phyloP scores from a whole-genome alignment of 805 yeast genomes.

The Starmerella bombicola region DNA sequence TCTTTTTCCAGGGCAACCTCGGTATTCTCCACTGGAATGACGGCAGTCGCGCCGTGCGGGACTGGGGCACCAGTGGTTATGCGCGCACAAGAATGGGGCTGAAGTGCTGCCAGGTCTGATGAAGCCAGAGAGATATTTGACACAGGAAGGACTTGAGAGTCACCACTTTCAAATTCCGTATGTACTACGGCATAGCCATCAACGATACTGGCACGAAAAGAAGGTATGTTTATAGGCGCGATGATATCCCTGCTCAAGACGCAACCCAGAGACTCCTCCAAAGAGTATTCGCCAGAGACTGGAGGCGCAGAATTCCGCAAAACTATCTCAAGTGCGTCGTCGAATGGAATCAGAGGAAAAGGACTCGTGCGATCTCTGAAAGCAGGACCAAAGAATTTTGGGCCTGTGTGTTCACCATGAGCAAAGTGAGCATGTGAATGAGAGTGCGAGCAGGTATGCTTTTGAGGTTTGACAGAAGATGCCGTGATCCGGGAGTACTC shows the following conservation, averaged over 20 bases:
- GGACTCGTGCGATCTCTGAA: constrained; percentile 39
- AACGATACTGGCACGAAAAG: constrained; percentile 43
- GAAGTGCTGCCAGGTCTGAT: constrained; percentile 26
- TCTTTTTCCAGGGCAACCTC: constrained; percentile 29
- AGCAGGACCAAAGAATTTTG: constrained; percentile 35
- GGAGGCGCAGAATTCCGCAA: constrained; percentile 27
- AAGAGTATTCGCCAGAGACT: constrained; percentile 23
- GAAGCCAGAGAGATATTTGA: constrained; percentile 19
- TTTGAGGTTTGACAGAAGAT: background rate
- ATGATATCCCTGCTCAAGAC: constrained; percentile 35
- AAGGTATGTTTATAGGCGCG: constrained; percentile 35
- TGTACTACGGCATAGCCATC: constrained; percentile 44
- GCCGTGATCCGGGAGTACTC: background rate
- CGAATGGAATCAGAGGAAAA: constrained; percentile 36
- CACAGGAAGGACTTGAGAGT: constrained; percentile 30
- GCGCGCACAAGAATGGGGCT: constrained; percentile 33
- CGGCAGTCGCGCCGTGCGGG: constrained; percentile 43
- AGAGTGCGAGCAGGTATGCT: constrained; percentile 3
- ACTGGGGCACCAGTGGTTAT: constrained; percentile 48
- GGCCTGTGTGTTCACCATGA: constrained; percentile 20
- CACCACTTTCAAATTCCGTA: constrained; percentile 32
- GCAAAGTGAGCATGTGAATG: constrained; percentile 15
- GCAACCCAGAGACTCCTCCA: constrained; percentile 30
- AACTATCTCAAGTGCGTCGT: constrained; percentile 32
- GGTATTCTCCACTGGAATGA: constrained; percentile 45